Evolutionary conservation across 257 asterid species (phyloP).

Genomic region (Nicotiana tomentosiformis): DNA sequence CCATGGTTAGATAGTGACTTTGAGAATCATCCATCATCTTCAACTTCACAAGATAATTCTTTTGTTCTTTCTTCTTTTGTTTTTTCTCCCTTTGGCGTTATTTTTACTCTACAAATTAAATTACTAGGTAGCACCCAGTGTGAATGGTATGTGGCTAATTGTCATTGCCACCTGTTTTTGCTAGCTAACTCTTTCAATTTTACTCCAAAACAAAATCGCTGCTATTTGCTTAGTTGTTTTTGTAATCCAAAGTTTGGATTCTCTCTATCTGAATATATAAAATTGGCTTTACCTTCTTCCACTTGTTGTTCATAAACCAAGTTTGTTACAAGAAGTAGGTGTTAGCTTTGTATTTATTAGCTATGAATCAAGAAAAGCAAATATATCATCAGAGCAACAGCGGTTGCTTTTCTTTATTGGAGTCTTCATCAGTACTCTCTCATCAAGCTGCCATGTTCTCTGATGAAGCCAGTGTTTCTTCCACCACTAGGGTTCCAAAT

Average conservation of each 20-base stretch:
- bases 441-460: slow-evolving; percentile 44
- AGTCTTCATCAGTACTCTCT: slow-evolving; percentile 4
- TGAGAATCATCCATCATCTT: slow-evolving; percentile 24
- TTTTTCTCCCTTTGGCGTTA: not conserved
- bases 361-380: slow-evolving; percentile 19
- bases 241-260: slow-evolving; percentile 26
- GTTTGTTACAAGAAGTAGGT: slow-evolving; percentile 22
- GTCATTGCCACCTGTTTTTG: slow-evolving; percentile 30
- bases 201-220: not conserved
- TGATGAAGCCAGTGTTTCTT: slow-evolving; percentile 47
- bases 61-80: not conserved
- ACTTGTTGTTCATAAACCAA: slow-evolving; percentile 30
- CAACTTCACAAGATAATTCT: slow-evolving; percentile 22
- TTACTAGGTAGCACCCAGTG: slow-evolving; percentile 4
- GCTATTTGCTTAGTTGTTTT: slow-evolving; percentile 14
- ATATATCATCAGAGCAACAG: not conserved
- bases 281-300: slow-evolving; percentile 22
- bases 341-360: slow-evolving; percentile 7
- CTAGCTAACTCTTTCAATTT: not conserved
- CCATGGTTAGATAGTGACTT: slow-evolving; percentile 36
- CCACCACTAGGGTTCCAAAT: slow-evolving; percentile 35
- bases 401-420: slow-evolving; percentile 6
- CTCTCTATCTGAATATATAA: slow-evolving; percentile 5
- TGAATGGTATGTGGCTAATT: slow-evolving; percentile 18
- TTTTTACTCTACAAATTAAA: slow-evolving; percentile 2